These are phyloP conservation scores for Fusarium gaditjirri DNA, from an alignment of 2,329 filamentous ascomycete genomes.

Conservation along the genomic window DNA sequence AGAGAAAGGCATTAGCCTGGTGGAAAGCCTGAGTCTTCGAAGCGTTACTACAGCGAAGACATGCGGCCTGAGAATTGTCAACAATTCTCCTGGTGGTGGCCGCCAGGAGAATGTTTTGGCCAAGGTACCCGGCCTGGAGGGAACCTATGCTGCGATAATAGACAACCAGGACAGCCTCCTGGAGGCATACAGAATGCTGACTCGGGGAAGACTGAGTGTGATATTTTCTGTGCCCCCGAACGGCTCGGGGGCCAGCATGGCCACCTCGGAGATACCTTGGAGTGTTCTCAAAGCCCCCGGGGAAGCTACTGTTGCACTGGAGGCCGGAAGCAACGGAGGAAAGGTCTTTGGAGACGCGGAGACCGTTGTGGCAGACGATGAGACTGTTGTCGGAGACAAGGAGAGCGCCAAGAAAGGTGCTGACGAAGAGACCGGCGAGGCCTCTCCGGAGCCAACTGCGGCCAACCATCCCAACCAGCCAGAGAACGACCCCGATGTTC, in stretches of 20 bases:
- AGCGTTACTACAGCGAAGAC: rapidly evolving
- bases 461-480: no score
- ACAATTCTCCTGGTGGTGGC: slow-evolving; percentile 1
- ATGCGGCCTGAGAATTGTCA: neutral
- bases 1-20: neutral
- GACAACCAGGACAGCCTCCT: rapidly evolving
- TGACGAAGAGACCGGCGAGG: neutral
- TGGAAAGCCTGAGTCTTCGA: neutral
- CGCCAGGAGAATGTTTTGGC: slow-evolving; percentile 8
- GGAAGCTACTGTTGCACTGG: no score
- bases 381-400: neutral
- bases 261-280: neutral
- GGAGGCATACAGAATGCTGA: rapidly evolving
- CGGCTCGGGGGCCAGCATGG: neutral
- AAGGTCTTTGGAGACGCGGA: no score
- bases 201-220: rapidly evolving
- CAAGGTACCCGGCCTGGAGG: neutral
- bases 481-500: rapidly evolving
- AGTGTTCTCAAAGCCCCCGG: neutral
- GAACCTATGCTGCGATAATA: rapidly evolving
- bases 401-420: neutral
- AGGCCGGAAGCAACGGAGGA: no score
- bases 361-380: neutral
- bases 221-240: neutral
- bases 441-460: rapidly evolving